phyloP scores from a whole-genome alignment of 495 filamentous ascomycete species.

The Recurvomyces mirabilis region DNA sequence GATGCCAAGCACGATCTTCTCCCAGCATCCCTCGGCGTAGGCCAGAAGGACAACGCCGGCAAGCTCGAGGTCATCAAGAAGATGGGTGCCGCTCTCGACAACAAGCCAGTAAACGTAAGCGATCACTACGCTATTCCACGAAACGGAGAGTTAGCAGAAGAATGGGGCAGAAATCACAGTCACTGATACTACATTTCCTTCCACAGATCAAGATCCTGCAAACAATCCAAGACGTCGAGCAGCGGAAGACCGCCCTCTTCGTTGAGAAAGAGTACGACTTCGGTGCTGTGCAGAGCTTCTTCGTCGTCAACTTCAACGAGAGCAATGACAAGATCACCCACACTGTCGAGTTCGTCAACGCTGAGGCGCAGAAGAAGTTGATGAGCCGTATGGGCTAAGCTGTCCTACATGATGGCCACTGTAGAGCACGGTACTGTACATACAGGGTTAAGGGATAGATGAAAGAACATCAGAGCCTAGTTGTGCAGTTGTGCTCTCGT shows the following conservation, averaged over 20 bases:
- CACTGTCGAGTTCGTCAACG: conserved; percentile 15
- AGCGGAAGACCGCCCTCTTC: conserved; percentile 6
- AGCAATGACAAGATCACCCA: conserved; percentile 12
- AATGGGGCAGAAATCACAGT: neutral
- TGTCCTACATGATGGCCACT: no score
- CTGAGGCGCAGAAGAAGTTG: conserved; percentile 14
- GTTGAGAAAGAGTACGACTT: conserved; percentile 14
- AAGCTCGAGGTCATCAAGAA: conserved; percentile 14
- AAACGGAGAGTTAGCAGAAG: neutral
- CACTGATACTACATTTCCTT: neutral
- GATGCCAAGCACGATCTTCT: conserved; percentile 14
- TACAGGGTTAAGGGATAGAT: neutral
- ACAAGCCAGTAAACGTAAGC: conserved; percentile 10
- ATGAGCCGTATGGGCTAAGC: conserved; percentile 4
- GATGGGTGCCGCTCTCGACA: conserved; percentile 4
- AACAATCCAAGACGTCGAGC: conserved; percentile 12
- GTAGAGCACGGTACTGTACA: no score
- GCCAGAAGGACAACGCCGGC: conserved; percentile 13
- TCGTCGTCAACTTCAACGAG: conserved; percentile 13
- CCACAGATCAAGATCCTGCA: conserved; percentile 12
- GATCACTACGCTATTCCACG: neutral
- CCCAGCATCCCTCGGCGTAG: conserved; percentile 10
- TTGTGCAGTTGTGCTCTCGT: no score
- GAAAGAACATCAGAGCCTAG: no score
- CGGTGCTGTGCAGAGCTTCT: conserved; percentile 7